These are phyloP conservation scores for Lolium perenne DNA, from an alignment of 176 grass and related monocot species.

Conservation along the genomic window DNA sequence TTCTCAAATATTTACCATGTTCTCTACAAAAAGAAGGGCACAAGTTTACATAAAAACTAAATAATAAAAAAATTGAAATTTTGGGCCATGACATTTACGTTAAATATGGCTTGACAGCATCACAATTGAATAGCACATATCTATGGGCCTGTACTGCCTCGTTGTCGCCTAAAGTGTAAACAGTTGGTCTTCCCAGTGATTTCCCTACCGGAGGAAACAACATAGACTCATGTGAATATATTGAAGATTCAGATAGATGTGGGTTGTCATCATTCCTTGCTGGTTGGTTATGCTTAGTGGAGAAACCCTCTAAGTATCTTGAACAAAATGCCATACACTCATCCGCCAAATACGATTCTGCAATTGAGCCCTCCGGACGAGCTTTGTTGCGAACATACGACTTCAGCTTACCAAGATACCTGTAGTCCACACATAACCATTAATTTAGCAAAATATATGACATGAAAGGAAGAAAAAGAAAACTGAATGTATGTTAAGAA, in stretches of 20 bases:
- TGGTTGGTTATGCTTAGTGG: conserved; percentile 28
- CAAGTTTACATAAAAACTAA: neutral
- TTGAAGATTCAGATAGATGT: neutral
- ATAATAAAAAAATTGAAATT: neutral
- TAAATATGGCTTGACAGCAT: neutral
- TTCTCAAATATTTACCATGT: neutral
- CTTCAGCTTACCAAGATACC: conserved; percentile 4
- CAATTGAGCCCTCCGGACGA: too few species aligned
- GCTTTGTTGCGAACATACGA: too few species aligned
- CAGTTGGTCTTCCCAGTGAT: conserved; percentile 6
- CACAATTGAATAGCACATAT: conserved; percentile 8
- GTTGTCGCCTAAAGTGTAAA: neutral
- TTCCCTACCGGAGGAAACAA: conserved; percentile 12
- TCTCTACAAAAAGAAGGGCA: neutral
- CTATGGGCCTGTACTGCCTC: conserved; percentile 1
- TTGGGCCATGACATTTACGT: neutral
- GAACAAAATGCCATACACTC: conserved; percentile 33
- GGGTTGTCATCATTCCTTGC: conserved; percentile 21
- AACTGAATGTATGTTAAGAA: neutral
- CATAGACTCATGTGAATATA: neutral
- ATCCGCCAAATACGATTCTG: neutral
- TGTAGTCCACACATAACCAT: neutral
- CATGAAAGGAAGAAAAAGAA: neutral
- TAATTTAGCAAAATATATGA: neutral
- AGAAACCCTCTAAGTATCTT: conserved; percentile 16